Conservation (phyloP, 306 rosid species). For the Malus asiatica region DNA sequence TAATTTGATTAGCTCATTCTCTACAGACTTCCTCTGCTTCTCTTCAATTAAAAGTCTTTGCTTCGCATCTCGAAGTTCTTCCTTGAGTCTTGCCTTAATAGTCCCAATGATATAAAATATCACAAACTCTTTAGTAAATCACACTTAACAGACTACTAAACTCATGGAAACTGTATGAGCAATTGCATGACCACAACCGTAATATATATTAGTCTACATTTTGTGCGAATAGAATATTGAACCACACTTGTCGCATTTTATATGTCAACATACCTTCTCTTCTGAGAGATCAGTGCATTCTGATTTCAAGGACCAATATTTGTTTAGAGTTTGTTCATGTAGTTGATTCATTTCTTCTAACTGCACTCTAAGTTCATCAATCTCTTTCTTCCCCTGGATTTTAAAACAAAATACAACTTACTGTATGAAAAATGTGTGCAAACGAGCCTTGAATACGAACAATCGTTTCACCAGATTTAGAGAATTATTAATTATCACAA, state of each 20-base stretch:
- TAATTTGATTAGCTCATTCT: constrained; percentile 36
- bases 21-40: constrained; percentile 43
- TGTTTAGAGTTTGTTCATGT: constrained; percentile 31
- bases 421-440: background rate
- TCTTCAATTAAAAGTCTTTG: constrained; percentile 42
- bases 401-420: background rate
- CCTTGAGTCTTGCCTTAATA: constrained; percentile 31
- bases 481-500: background rate
- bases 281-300: constrained; percentile 27
- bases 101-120: background rate
- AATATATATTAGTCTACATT: background rate
- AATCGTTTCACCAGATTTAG: background rate
- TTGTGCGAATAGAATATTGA: background rate
- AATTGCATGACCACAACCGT: background rate
- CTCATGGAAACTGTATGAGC: background rate
- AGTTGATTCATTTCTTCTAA: constrained; percentile 34
- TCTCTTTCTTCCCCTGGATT: constrained; percentile 38
- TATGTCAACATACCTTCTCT: constrained; percentile 36
- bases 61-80: constrained; percentile 36
- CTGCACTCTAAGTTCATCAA: constrained; percentile 28
- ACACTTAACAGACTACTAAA: constrained; percentile 3
- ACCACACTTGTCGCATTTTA: background rate
- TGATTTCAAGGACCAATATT: constrained; percentile 42
- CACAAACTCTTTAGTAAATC: background rate
- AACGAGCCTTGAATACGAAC: background rate